Evolutionary conservation across 1,284 basidiomycete species (phyloP), one percentile per base, ranked within the genome.

Genomic region (Cutaneotrichosporon sp.): DNA sequence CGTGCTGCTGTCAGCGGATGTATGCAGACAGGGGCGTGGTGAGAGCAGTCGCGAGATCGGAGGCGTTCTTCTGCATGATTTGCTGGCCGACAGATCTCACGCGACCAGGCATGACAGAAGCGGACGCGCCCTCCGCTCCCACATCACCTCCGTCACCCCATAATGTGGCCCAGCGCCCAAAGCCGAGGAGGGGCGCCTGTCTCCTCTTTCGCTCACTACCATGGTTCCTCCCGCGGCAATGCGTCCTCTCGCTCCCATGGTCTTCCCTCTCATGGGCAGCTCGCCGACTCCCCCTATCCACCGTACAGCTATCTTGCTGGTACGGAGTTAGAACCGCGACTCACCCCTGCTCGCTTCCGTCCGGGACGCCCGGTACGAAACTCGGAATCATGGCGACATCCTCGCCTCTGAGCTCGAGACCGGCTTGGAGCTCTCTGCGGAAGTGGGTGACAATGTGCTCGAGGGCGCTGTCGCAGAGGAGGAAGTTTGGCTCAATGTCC

Each of bases 331-430:
- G 26, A 26, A 26, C 2, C 26, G 26, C 1, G 26, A 83, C 89
- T 80, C 80, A 92, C 92, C 92, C 95, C 68, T 87, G 89, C 81
- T 97, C 94, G 59, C 88, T 86, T 50, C 94, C 95, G 78, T 94
- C 85, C 55, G 95, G 95, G 30, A 96, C 91, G 63, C 88, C 88
- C 30, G 90, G 91, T 40, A 97, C 91, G 80, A 91, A 97, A 16
- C 90, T 90, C 13, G 93, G 93, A 11, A 96, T 92, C 90, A 95
- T 95, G 14, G 91, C 91, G 86, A 93, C 89, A 58, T 90, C 83
- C 60, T 89, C 85, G 50, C 87, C 87, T 80, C 92, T 93, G 69
- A 81, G 81, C 2, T 81, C 79, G 51, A 95, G 82, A 21, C 93
- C 94, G 16, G 86, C 76, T 50, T 84, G 83, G 73, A 91, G 88